Percentiles rank a stretch among this genome's conserved stretches.
Evolutionary conservation across 2,329 filamentous ascomycete species (phyloP).

Genomic region (Xylariomycetidae sp.): DNA sequence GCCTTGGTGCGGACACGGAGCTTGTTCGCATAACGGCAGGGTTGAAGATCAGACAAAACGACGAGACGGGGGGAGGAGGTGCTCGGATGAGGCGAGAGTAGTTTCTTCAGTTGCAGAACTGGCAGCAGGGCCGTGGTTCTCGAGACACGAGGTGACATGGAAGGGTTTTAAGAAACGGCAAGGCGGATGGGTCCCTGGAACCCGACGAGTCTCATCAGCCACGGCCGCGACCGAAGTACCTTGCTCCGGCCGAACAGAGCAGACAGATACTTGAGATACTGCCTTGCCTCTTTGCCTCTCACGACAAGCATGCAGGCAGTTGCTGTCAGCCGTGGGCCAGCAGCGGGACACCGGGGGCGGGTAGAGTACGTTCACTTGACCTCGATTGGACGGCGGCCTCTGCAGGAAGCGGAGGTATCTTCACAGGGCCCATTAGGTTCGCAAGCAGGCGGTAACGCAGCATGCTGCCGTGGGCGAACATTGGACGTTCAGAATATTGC

Average conservation of each 20-base stretch:
- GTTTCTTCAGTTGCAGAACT: slow-evolving; percentile 30
- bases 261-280: too few species aligned
- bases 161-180: slow-evolving; percentile 36
- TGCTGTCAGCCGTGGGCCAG: slow-evolving; percentile 5
- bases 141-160: slow-evolving; percentile 32
- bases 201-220: slow-evolving; percentile 25
- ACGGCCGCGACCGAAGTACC: slow-evolving; percentile 27
- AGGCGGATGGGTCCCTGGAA: slow-evolving; percentile 27
- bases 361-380: slow-evolving; percentile 9
- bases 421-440: slow-evolving; percentile 9
- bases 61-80: slow-evolving; percentile 27
- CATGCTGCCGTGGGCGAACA: slow-evolving; percentile 14
- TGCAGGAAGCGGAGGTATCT: slow-evolving; percentile 9
- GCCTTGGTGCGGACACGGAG: slow-evolving; percentile 8
- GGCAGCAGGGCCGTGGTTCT: too few species aligned
- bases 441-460: slow-evolving; percentile 18
- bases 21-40: slow-evolving; percentile 25
- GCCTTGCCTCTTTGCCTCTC: slow-evolving; percentile 19
- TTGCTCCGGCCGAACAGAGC: too few species aligned
- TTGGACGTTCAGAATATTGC: slow-evolving; percentile 17
- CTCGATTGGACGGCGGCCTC: slow-evolving; percentile 18
- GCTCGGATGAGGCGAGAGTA: slow-evolving; percentile 28
- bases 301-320: slow-evolving; percentile 23
- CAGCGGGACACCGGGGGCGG: slow-evolving; percentile 6
- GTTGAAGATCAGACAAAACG: slow-evolving; percentile 32